Percentiles rank a stretch among this genome's conserved stretches.
phyloP scores from a whole-genome alignment of 1,139 yeast species.

The Yamadazyma buinensis region DNA sequence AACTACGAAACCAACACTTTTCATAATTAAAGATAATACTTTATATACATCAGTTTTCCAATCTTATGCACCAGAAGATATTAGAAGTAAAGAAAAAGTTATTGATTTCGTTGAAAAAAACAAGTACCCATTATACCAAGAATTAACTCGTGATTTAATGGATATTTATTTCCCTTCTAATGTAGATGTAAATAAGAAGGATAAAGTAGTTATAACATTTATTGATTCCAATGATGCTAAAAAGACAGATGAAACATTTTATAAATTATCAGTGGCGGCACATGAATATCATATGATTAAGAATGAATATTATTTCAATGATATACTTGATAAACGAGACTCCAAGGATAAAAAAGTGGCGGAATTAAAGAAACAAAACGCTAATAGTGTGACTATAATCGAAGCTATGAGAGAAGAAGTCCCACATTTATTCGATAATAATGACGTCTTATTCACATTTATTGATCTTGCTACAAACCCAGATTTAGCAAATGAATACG shows the following conservation, averaged over 20 bases:
- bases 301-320: constrained; percentile 40
- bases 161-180: constrained; percentile 32
- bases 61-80: constrained; percentile 60
- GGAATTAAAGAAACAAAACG: constrained; percentile 39
- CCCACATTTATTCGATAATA: constrained; percentile 39
- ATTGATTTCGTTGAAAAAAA: constrained; percentile 45
- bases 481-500: constrained; percentile 27
- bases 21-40: constrained; percentile 56
- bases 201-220: constrained; percentile 52
- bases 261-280: constrained; percentile 44
- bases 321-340: constrained; percentile 34
- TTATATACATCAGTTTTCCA: constrained; percentile 51
- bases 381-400: constrained; percentile 38
- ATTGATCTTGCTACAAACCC: constrained; percentile 45
- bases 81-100: constrained; percentile 47
- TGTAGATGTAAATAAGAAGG: constrained; percentile 12
- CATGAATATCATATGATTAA: constrained; percentile 52
- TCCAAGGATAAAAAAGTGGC: constrained; percentile 41
- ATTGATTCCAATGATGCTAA: constrained; percentile 42
- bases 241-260: constrained; percentile 33
- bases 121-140: constrained; percentile 49
- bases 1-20: constrained; percentile 57
- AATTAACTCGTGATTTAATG: constrained; percentile 41
- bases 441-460: constrained; percentile 47
- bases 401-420: constrained; percentile 48